Evolutionary conservation across 345 rosid genomes (phyloP), one percentile per base, ranked within the genome.

Genomic region (Tarenaya hassleriana): DNA sequence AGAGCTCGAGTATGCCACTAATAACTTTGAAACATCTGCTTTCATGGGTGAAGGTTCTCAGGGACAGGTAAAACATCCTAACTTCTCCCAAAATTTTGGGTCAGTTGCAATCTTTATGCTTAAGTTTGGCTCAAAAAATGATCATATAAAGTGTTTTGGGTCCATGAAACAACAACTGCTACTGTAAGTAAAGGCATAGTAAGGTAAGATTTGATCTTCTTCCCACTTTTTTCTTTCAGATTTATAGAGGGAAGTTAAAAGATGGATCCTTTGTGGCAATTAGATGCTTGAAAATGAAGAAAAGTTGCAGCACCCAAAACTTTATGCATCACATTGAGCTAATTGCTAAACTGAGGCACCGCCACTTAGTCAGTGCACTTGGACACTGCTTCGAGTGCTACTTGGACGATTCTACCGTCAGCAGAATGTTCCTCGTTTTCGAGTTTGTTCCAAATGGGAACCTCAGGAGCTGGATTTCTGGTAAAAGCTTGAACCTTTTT

Each of bases 11-110:
- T 74, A 71, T 68, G 97, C 97, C 6, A 88, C 98, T 35, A 75
- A 71, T 55, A 83, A 83, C 74, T 92, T 85, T n/a, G 78, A 83
- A 52, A 70, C 91, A 32, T 75, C 88, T 55, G 77, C 88, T 72
- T 92, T 88, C 63, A 92, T 92, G 76, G 97, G 96, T 42, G 88
- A 88, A 81, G 90, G 88, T 16, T 92, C 94, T 73, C 80, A 75
- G 50, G 98, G 98, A 18, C 94, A 83, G 91, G 96, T 81, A 73
- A 10, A 53, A 53, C 47, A 35, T 60, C n/a, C 8, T 13, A 52
- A 29, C 9, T 52, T 44, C n/a, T n/a, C n/a, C n/a, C n/a, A n/a
- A n/a, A n/a, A n/a, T n/a, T n/a, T n/a, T n/a, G n/a, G n/a, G n/a
- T n/a, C n/a, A n/a, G n/a, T n/a, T n/a, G n/a, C 29, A 24, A 24